Conservation (phyloP, 2,329 filamentous ascomycete species). For the Aureobasidium uvarum region DNA sequence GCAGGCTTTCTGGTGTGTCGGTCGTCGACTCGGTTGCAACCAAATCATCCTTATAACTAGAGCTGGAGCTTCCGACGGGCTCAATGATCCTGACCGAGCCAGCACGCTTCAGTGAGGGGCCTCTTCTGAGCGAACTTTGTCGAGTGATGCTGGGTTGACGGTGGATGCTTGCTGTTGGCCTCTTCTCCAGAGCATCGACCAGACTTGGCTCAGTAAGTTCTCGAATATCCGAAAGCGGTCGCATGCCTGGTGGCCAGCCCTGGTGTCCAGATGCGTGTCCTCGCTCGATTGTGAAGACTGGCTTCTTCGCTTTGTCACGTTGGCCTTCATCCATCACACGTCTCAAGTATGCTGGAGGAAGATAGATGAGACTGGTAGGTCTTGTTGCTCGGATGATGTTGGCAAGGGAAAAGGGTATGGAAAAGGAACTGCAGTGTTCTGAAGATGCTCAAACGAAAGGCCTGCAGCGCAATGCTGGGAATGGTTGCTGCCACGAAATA, state of each 20-base stretch:
- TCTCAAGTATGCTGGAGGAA: background rate
- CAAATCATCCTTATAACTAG: conserved; percentile 26
- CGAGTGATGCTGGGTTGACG: conserved; percentile 18
- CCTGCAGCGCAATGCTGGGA: background rate
- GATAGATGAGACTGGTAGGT: too few species aligned
- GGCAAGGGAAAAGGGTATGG: background rate
- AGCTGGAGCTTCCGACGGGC: conserved; percentile 20
- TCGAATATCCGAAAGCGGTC: conserved; percentile 52
- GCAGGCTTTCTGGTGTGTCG: conserved; percentile 28
- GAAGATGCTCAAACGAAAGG: conserved; percentile 11
- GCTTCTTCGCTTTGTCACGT: conserved; percentile 12
- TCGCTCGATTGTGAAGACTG: conserved; percentile 21
- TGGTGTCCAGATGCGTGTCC: background rate
- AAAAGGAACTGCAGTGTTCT: conserved; percentile 3
- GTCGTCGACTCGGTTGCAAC: conserved; percentile 35
- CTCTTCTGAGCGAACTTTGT: conserved; percentile 32
- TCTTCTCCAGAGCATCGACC: conserved; percentile 35
- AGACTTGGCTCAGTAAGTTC: conserved; percentile 52
- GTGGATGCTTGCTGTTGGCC: conserved; percentile 23
- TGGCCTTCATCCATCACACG: conserved; percentile 14
- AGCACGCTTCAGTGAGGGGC: conserved; percentile 31
- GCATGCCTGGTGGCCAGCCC: conserved; percentile 37
- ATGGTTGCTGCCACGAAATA: background rate
- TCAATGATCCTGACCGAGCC: conserved; percentile 34
- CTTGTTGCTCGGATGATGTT: background rate